Conservation (phyloP, 179 eudicot genomes). For the Kewa caespitosa region DNA sequence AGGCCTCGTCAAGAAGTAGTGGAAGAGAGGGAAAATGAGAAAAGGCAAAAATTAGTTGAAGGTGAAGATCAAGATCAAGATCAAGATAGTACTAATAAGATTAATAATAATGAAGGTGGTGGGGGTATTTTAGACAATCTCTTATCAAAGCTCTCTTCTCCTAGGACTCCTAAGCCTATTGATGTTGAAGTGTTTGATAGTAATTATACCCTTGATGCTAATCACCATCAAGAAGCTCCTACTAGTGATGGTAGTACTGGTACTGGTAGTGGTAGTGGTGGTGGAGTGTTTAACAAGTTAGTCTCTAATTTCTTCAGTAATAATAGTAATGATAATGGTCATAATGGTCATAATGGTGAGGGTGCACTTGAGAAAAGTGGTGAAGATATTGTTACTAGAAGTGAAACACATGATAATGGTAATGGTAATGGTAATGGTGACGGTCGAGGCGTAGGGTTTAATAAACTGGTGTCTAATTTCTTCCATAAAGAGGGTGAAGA, state of each 20-base stretch:
- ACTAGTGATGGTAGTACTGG: too few relatives aligned
- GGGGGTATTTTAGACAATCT: conserved; percentile 37
- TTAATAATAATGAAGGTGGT: background rate
- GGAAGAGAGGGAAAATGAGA: conserved; percentile 19
- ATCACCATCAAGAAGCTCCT: too few relatives aligned
- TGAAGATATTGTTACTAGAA: too few relatives aligned
- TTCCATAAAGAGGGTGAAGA: conserved; percentile 21
- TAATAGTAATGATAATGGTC: background rate
- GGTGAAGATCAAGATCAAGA: background rate
- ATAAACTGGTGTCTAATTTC: conserved; percentile 30
- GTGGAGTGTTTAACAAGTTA: too few relatives aligned
- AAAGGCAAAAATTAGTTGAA: conserved; percentile 22
- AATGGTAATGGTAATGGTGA: background rate
- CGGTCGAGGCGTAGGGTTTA: conserved; percentile 34
- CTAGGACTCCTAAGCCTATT: conserved; percentile 13
- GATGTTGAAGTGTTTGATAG: conserved; percentile 10
- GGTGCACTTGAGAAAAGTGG: too few relatives aligned
- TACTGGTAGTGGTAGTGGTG: conserved; percentile 9
- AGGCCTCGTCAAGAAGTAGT: background rate
- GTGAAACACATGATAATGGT: too few relatives aligned
- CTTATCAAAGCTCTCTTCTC: conserved; percentile 27
- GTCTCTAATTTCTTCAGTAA: too few relatives aligned
- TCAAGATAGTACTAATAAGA: background rate
- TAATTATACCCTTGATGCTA: background rate
- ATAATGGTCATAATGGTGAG: background rate